phyloP scores from a whole-genome alignment of 805 yeast genomes.

The Wickerhamomyces tratensis region DNA sequence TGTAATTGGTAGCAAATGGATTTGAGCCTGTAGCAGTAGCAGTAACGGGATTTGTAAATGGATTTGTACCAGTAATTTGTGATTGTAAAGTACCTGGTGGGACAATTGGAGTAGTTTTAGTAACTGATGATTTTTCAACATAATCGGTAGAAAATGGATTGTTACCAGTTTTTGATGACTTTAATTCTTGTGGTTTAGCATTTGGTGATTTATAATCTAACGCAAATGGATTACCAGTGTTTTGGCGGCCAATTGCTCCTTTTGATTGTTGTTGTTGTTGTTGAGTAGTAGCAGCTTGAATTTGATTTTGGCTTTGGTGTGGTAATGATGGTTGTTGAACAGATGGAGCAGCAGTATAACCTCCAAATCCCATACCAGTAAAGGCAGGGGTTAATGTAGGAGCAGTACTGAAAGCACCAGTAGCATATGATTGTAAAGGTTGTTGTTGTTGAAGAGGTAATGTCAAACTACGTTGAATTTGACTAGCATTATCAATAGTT shows the following conservation, averaged over 20 bases:
- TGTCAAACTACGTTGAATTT: background rate
- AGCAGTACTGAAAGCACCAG: conserved; percentile 12
- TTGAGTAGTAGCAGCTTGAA: background rate
- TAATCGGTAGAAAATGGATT: conserved; percentile 20
- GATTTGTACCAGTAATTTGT: conserved; percentile 30
- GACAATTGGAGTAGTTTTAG: background rate
- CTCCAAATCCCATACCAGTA: conserved; percentile 57
- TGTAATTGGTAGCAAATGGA: conserved; percentile 11
- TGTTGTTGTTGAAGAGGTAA: conserved; percentile 6
- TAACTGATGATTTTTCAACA: conserved; percentile 3
- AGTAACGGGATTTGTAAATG: conserved; percentile 29
- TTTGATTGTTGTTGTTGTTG: background rate
- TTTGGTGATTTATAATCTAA: conserved; percentile 13
- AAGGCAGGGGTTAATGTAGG: conserved; percentile 21
- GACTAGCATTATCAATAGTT: background rate
- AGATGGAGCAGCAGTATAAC: conserved; percentile 20
- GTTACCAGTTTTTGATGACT: conserved; percentile 16
- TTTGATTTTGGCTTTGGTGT: background rate
- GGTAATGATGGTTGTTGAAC: background rate
- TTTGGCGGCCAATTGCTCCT: conserved; percentile 10
- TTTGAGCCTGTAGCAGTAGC: conserved; percentile 15
- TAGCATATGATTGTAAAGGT: conserved; percentile 14
- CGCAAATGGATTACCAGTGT: conserved; percentile 31
- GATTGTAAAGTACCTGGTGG: conserved; percentile 6
- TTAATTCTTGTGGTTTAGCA: conserved; percentile 6